Evolutionary conservation across 139 green algal genomes (phyloP).

Genomic region (Eudorina sp.): DNA sequence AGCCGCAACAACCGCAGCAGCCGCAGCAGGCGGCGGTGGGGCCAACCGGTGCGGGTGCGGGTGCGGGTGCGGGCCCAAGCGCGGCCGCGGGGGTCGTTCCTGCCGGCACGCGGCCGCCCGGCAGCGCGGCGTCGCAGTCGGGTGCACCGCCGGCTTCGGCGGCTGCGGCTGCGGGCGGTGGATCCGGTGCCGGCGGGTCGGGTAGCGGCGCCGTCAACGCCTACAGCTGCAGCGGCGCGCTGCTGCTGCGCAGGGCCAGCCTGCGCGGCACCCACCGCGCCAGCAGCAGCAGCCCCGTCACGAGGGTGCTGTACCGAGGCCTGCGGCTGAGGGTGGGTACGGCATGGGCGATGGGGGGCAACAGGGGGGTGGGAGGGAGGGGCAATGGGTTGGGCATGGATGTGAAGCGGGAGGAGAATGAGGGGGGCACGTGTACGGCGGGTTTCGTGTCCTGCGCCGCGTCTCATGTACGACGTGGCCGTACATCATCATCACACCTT

Average conservation of each 20-base stretch:
- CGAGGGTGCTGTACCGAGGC: conserved; percentile 30
- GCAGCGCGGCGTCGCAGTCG: not conserved
- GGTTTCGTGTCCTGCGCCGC: too few relatives aligned
- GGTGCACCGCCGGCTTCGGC: not conserved
- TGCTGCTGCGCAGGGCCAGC: not conserved
- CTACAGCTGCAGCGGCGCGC: too few relatives aligned
- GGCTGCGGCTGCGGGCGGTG: not conserved
- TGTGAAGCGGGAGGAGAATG: not conserved
- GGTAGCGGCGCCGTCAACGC: not conserved
- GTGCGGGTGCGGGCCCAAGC: too few relatives aligned
- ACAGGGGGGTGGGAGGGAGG: not conserved
- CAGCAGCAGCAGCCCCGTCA: not conserved
- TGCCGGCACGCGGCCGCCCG: not conserved
- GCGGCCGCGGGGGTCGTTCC: not conserved
- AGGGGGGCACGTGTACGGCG: too few relatives aligned
- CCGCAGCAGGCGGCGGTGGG: too few relatives aligned
- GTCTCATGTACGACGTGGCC: not conserved
- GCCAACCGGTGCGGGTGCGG: too few relatives aligned
- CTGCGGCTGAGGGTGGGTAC: conserved; percentile 28
- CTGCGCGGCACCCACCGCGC: not conserved
- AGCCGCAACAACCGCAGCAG: not conserved
- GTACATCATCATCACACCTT: not conserved
- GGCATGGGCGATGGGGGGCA: not conserved
- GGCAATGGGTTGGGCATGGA: not conserved
- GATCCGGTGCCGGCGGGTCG: not conserved